Conservation (phyloP, 2,329 filamentous ascomycete species). For the Penicillium sp. region DNA sequence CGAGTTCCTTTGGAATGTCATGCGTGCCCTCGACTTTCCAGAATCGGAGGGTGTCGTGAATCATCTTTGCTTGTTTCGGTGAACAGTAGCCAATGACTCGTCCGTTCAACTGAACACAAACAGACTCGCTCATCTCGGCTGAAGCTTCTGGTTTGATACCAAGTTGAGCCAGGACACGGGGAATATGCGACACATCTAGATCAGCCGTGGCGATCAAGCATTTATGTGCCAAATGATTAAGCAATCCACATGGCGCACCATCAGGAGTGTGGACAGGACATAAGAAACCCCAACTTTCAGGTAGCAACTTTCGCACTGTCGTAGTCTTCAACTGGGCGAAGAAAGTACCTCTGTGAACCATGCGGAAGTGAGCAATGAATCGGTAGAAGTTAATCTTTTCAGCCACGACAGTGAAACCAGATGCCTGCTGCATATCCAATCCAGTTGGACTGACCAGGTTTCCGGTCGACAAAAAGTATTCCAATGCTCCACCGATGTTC, state of each 20-base stretch:
- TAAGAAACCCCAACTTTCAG: constrained; percentile 96
- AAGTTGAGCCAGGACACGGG: constrained; percentile 70
- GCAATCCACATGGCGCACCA: constrained; percentile 86
- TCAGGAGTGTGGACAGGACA: constrained; percentile 97
- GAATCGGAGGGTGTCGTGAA: constrained; percentile 81
- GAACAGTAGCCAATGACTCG: constrained; percentile 86
- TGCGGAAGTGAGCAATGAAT: constrained; percentile 98
- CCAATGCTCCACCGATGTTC: constrained; percentile 78
- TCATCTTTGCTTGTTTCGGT: constrained; percentile 73
- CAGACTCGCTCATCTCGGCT: constrained; percentile 74
- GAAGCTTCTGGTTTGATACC: constrained; percentile 74
- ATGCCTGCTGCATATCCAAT: constrained; percentile 88
- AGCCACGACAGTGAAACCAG: constrained; percentile 92
- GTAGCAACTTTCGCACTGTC: constrained; percentile 88
- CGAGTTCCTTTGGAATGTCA: constrained; percentile 74
- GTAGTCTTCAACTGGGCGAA: constrained; percentile 97
- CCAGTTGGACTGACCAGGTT: constrained; percentile 89
- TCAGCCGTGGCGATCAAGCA: constrained; percentile 79
- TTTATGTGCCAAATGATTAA: constrained; percentile 94
- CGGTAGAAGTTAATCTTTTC: constrained; percentile 99
- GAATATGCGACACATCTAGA: constrained; percentile 70
- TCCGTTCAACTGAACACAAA: constrained; percentile 87
- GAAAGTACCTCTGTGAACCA: constrained; percentile 98
- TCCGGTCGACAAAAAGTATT: constrained; percentile 95
- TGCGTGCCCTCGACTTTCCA: constrained; percentile 93